Evolutionary conservation across 2,329 filamentous ascomycete genomes (phyloP), one percentile per base, ranked within the genome.

Genomic region (Epichloe sp.): DNA sequence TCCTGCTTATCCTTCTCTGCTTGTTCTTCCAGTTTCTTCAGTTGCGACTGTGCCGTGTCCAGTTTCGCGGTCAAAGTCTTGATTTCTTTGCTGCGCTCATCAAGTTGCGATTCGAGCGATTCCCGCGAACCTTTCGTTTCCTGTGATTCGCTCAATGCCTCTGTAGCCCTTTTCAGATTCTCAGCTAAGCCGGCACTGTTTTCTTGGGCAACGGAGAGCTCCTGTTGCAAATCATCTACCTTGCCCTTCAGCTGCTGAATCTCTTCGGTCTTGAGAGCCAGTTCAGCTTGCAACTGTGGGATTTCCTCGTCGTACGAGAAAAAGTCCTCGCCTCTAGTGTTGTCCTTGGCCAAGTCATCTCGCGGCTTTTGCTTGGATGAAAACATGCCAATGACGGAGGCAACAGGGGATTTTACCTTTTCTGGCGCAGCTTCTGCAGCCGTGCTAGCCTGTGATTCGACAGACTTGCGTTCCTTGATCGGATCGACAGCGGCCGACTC

Each of bases 291-390:
- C n/a, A 95, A 70, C 50, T 86, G 80, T 3, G 87, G 86, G 14
- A 94, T 75, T 67, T 97, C 91, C 48, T 85, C 84, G 53, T 97
- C 90, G 59, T 89, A 94, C 0, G 89, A 95, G 68, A 96, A 96
- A 67, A 96, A 85, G 47, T 95, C 87, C 56, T 90, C 86, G 17
- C 66, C 70, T 4, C 68, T 44, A 12, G 54, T 7, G 14, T 36
- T 43, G 23, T 44, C 65, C 3, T 63, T 58, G 35, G 66, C 62
- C 7, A 62, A 56, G 19, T 60, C 59, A 21, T 49, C 46, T 45
- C 67, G 58, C 5, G 67, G 56, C 53, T 71, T 72, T 37, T 73
- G 69, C 55, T 66, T 74, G 3, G 71, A 71, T 2, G 74, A 77
- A 56, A 76, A 75, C 56, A 76, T 68, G 37, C 71, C 67, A 2